Evolutionary conservation across 805 yeast species (phyloP).

Genomic region (Nakazawaea molendinolei): DNA sequence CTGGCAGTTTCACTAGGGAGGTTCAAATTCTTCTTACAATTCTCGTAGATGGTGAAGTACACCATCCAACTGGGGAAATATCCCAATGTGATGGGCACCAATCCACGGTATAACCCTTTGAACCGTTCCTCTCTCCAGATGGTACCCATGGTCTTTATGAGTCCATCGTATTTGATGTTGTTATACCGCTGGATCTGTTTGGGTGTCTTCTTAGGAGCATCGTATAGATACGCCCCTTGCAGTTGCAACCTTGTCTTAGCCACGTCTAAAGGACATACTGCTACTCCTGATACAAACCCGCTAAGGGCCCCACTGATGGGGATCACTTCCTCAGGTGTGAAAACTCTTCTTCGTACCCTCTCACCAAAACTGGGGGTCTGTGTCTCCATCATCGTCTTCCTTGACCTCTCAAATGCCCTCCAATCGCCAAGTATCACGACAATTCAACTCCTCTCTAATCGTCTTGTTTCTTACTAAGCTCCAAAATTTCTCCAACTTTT

Average conservation of each 20-base stretch:
- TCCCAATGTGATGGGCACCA: conserved; percentile 88
- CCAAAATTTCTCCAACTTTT: too few species aligned
- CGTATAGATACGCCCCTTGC: conserved; percentile 50
- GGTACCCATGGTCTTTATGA: conserved; percentile 54
- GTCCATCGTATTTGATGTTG: conserved; percentile 44
- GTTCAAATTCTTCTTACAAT: conserved; percentile 39
- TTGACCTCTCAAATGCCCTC: too few species aligned
- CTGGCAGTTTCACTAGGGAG: conserved; percentile 22
- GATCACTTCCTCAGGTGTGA: conserved; percentile 36
- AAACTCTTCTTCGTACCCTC: not conserved
- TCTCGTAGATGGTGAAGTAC: conserved; percentile 85
- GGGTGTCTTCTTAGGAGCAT: conserved; percentile 12
- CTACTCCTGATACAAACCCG: conserved; percentile 82
- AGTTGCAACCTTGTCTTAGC: conserved; percentile 94
- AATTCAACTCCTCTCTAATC: too few species aligned
- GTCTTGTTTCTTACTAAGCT: too few species aligned
- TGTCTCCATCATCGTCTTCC: too few species aligned
- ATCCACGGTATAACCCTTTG: conserved; percentile 80
- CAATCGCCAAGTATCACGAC: too few species aligned
- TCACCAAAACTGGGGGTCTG: too few species aligned
- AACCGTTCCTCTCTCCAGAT: conserved; percentile 76
- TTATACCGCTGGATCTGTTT: conserved; percentile 5
- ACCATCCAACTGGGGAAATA: conserved; percentile 98
- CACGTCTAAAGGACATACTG: conserved; percentile 93
- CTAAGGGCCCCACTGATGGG: conserved; percentile 92